A percentile compares a stretch with the other conserved stretches of the same genome.
Evolutionary conservation across 352 stramenopile species (phyloP).

Genomic region (Phytophthora ohioensis): DNA sequence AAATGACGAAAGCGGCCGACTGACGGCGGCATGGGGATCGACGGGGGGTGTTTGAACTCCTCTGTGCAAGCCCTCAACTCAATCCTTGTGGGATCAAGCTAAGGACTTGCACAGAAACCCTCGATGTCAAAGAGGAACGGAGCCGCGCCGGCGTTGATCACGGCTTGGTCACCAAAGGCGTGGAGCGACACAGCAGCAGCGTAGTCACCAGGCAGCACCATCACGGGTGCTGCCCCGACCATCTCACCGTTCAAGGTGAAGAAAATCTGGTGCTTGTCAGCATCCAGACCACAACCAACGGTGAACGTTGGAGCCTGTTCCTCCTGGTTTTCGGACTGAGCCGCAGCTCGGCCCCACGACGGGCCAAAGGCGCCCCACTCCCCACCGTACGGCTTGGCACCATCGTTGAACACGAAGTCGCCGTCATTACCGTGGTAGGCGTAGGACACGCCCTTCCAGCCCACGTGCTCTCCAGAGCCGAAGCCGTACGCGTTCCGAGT

Average conservation of each 20-base stretch:
- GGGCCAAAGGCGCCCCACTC: constrained; percentile 77
- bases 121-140: constrained; percentile 88
- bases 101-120: constrained; percentile 90
- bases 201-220: constrained; percentile 65
- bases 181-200: constrained; percentile 84
- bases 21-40: constrained; percentile 34
- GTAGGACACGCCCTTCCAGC: constrained; percentile 84
- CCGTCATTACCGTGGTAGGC: constrained; percentile 90
- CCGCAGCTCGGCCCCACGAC: constrained; percentile 59
- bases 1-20: constrained; percentile 42
- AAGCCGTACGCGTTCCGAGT: constrained; percentile 80
- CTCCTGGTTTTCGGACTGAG: constrained; percentile 32
- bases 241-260: constrained; percentile 85
- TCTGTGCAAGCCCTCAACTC: constrained; percentile 66
- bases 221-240: constrained; percentile 54
- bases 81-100: constrained; percentile 33
- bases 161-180: constrained; percentile 70
- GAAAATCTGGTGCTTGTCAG: constrained; percentile 62
- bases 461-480: constrained; percentile 82
- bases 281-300: constrained; percentile 83
- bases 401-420: constrained; percentile 88
- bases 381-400: constrained; percentile 68
- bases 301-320: constrained; percentile 44
- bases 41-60: constrained; percentile 36
- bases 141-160: constrained; percentile 76